These are phyloP conservation scores for Stenocarpella maydis DNA, from an alignment of 2,329 filamentous ascomycete species.

Conservation along the genomic window DNA sequence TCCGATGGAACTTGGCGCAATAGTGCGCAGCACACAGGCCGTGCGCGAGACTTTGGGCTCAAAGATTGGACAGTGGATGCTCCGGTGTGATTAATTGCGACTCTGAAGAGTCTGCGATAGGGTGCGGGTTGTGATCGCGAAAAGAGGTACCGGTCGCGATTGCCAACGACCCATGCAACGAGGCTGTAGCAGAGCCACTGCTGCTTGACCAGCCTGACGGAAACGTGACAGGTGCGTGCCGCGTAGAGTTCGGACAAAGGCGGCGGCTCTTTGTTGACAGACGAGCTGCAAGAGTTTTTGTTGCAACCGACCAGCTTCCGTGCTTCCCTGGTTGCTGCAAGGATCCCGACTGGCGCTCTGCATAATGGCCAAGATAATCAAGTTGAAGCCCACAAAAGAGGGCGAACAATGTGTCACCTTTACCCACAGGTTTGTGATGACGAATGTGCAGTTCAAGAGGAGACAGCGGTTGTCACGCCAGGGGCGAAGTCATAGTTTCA, in stretches of 20 bases:
- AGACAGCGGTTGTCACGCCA: background rate
- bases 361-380: background rate
- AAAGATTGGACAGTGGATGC: background rate
- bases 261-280: background rate
- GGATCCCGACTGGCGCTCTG: background rate
- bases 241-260: conserved; percentile 1
- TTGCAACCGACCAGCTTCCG: background rate
- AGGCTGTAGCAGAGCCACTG: background rate
- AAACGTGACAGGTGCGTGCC: background rate
- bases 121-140: background rate
- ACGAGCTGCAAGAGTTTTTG: background rate
- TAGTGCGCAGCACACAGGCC: background rate
- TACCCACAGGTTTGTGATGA: conserved; percentile 24
- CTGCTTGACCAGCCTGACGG: background rate
- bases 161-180: conserved; percentile 1
- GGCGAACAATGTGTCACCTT: conserved; percentile 3
- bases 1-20: background rate
- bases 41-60: conserved; percentile 8
- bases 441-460: conserved; percentile 1
- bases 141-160: background rate
- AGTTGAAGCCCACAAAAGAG: background rate
- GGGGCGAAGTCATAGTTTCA: conserved; percentile 2
- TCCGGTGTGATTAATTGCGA: conserved; percentile 8
- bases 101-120: background rate
- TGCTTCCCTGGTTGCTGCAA: background rate